Evolutionary conservation across 768 basidiomycete species (phyloP).

Genomic region (Leccinum ochraceum): DNA sequence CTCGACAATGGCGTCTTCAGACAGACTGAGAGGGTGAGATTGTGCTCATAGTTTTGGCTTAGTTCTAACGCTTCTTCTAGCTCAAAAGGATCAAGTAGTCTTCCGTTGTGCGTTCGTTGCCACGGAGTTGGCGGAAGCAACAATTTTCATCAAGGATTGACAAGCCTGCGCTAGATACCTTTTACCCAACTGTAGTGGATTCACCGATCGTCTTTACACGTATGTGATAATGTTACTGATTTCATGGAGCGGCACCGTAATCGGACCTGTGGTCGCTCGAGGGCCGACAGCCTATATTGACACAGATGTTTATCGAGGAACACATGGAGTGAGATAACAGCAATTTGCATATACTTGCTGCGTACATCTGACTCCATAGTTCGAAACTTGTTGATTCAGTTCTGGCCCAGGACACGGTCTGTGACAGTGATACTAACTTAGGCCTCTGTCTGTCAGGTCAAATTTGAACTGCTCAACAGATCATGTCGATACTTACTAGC

Average conservation of each 20-base stretch:
- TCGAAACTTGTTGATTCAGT: too few relatives aligned
- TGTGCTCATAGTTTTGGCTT: constrained; percentile 25
- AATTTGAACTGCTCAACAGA: too few relatives aligned
- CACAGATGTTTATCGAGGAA: not conserved
- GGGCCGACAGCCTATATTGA: too few relatives aligned
- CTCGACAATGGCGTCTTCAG: constrained; percentile 75
- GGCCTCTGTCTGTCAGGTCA: too few relatives aligned
- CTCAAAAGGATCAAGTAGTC: constrained; percentile 60
- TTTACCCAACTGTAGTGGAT: not conserved
- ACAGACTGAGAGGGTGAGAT: constrained; percentile 78
- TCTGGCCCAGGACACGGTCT: too few relatives aligned
- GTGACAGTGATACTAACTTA: too few relatives aligned
- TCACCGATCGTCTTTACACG: not conserved
- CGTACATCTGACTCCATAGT: too few relatives aligned
- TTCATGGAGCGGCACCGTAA: not conserved
- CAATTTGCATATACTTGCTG: too few relatives aligned
- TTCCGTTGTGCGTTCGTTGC: not conserved
- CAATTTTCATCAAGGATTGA: not conserved
- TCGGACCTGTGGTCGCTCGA: not conserved
- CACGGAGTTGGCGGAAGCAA: not conserved
- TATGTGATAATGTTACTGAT: not conserved
- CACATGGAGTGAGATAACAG: not conserved
- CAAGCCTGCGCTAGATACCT: constrained; percentile 22
- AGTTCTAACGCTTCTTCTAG: constrained; percentile 32
- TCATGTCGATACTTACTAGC: too few relatives aligned